Conservation (phyloP, 2,329 filamentous ascomycete genomes). For the Incumbomyces delicatus region DNA sequence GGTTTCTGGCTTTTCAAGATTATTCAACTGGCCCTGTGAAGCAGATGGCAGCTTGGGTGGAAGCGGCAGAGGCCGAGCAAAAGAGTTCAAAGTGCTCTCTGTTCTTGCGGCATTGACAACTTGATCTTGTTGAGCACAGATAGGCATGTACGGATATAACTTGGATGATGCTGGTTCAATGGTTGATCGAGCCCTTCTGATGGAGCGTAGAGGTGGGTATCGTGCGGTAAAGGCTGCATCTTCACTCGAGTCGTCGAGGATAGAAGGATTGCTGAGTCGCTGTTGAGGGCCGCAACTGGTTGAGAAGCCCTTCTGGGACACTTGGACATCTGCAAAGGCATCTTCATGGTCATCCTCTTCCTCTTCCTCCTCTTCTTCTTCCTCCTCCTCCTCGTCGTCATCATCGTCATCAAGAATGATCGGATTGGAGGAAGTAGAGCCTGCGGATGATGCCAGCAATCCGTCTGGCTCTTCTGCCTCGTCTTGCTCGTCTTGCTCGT, state of each 20-base stretch:
- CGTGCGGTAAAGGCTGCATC: conserved; percentile 26
- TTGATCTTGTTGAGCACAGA: conserved; percentile 9
- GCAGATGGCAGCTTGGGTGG: neutral
- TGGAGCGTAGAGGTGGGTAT: conserved; percentile 27
- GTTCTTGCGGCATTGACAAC: neutral
- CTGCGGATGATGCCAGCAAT: neutral
- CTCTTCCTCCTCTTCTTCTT: too few relatives aligned
- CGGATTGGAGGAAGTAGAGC: neutral
- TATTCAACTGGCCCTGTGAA: conserved; percentile 5
- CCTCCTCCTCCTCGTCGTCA: too few relatives aligned
- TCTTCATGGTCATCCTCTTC: too few relatives aligned
- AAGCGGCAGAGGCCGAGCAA: conserved; percentile 8
- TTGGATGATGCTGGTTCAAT: neutral
- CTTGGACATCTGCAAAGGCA: neutral
- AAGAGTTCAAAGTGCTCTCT: neutral
- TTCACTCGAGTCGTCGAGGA: conserved; percentile 26
- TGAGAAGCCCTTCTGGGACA: neutral
- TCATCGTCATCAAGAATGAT: neutral
- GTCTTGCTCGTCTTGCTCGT: neutral
- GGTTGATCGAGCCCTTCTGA: conserved; percentile 11
- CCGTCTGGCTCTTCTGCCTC: neutral
- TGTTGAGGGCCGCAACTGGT: too few relatives aligned
- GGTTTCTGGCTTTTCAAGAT: neutral
- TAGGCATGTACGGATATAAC: neutral
- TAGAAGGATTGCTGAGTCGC: conserved; percentile 6